Percentiles rank a stretch among this genome's conserved stretches.
Evolutionary conservation across 495 filamentous ascomycete species (phyloP).

Genomic region (Talaromyces adpressus): DNA sequence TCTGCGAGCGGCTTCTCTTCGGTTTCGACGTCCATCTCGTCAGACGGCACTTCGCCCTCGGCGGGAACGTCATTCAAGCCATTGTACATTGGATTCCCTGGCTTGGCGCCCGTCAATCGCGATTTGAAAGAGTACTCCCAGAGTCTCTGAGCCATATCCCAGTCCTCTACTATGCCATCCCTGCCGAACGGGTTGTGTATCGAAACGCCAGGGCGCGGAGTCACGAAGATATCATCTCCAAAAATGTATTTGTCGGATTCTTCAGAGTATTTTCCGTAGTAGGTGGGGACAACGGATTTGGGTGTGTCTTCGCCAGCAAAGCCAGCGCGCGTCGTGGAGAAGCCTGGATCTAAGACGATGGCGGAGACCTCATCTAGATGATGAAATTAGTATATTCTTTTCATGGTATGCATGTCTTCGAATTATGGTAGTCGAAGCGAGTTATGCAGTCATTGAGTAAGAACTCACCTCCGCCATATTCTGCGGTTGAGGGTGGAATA

Average conservation of each 20-base stretch:
- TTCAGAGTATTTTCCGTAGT: conserved; percentile 61
- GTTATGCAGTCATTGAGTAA: conserved; percentile 13
- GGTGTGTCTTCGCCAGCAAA: conserved; percentile 97
- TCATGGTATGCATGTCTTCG: not conserved
- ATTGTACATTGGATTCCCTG: conserved; percentile 58
- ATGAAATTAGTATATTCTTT: not conserved
- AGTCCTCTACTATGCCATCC: conserved; percentile 91
- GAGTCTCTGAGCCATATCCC: conserved; percentile 82
- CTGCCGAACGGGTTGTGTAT: conserved; percentile 83
- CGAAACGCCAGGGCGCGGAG: conserved; percentile 65
- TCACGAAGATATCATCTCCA: conserved; percentile 80
- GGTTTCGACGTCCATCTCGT: conserved; percentile 63
- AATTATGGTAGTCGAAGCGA: not conserved
- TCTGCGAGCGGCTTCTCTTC: conserved; percentile 77
- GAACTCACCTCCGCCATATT: conserved; percentile 74
- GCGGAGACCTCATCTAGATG: conserved; percentile 86
- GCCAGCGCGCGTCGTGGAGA: conserved; percentile 81
- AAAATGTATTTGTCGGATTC: conserved; percentile 60
- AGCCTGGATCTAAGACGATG: conserved; percentile 92
- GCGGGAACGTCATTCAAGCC: conserved; percentile 61
- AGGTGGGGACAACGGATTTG: conserved; percentile 84
- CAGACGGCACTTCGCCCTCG: conserved; percentile 53
- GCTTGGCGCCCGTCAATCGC: conserved; percentile 61
- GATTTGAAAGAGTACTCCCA: conserved; percentile 87
- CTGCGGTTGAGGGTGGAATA: conserved; percentile 54